Base-by-base conservation (phyloP, 805 yeast genomes). In the Saccharomycopsis sp. region DNA sequence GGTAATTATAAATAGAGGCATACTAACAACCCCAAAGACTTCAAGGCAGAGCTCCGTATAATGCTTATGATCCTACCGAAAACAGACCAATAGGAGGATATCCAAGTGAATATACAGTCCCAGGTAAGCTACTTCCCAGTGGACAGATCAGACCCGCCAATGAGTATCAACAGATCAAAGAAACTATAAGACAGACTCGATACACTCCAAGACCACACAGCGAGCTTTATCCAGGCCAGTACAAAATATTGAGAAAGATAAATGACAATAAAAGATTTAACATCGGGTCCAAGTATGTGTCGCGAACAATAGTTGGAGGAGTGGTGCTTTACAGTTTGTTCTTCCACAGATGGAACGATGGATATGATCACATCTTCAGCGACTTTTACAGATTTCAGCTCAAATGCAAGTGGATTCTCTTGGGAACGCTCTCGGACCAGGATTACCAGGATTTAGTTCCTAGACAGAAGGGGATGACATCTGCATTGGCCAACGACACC, bases 331-430 rank as follows among this genome's bases (percentile, higher is more conserved):
- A 84, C 65, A 83, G 84, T 22, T 79, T 86, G 1, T 89, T 89
- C 68, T 84, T 88, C 72, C 81, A 85, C 69, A 75, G 90, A 56
- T 89, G 96, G 96, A 88, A 89, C 67, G 94, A 89, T 59, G 91
- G 91, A 2, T 80, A 81, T 62, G 93, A 89, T 58, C 85, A 89
- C 66, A 83, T 86, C 5, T 83, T 89, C 71, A 79, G 89, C 12
- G 82, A 79, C 47, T 82, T 87, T 54, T 83, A 88, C 69, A 71
- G 93, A 54, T 69, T 76, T 24, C 83, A 89, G 62, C 76, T 89
- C 50, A 71, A 79, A 44, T 52, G 79, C 52, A 81, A 87, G 66
- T 84, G 84, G 62, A 64, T 68, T 56, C 52, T 86, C 1, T 61
- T 78, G n/a, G 86, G 87, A 1, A 71, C 71, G 19, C 73, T 89